These are phyloP conservation scores for Kwoniella pini DNA, from an alignment of 768 basidiomycete genomes.

Conservation along the genomic window DNA sequence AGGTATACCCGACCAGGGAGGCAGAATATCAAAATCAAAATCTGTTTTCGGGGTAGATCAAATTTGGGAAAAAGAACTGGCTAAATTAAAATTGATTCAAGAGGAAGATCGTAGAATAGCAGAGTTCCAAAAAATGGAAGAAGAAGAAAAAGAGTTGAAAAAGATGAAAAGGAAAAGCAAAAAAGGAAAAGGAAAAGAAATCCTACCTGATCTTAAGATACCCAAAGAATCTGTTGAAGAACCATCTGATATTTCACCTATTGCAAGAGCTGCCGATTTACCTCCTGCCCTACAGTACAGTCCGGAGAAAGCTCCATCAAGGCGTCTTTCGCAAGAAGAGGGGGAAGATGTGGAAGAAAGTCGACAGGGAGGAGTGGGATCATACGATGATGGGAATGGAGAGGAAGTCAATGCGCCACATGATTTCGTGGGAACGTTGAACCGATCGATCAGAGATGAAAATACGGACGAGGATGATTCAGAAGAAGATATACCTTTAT, in stretches of 20 bases:
- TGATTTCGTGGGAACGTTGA: not conserved
- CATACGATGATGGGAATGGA: no score
- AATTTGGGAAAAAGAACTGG: slow-evolving; percentile 87
- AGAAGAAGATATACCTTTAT: slow-evolving; percentile 46
- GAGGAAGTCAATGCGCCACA: slow-evolving; percentile 7
- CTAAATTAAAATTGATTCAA: slow-evolving; percentile 75
- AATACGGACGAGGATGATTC: slow-evolving; percentile 19
- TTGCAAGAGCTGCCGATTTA: slow-evolving; percentile 12
- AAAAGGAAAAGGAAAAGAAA: slow-evolving; percentile 31
- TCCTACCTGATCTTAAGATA: not conserved
- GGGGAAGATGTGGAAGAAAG: not conserved
- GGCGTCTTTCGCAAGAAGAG: not conserved
- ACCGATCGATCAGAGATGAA: not conserved
- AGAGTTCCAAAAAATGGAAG: slow-evolving; percentile 58
- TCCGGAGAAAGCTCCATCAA: slow-evolving; percentile 14
- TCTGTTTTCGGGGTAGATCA: slow-evolving; percentile 94
- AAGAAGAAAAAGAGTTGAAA: slow-evolving; percentile 58
- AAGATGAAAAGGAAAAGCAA: slow-evolving; percentile 33
- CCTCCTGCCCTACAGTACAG: slow-evolving; percentile 20
- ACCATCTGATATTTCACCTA: slow-evolving; percentile 20
- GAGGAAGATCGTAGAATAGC: slow-evolving; percentile 59
- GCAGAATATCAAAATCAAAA: slow-evolving; percentile 58
- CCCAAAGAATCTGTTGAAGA: slow-evolving; percentile 8
- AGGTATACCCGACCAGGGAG: slow-evolving; percentile 1
- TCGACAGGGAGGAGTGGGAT: no score